Base-by-base conservation (phyloP, 768 basidiomycete genomes). In the Russula sp. region DNA sequence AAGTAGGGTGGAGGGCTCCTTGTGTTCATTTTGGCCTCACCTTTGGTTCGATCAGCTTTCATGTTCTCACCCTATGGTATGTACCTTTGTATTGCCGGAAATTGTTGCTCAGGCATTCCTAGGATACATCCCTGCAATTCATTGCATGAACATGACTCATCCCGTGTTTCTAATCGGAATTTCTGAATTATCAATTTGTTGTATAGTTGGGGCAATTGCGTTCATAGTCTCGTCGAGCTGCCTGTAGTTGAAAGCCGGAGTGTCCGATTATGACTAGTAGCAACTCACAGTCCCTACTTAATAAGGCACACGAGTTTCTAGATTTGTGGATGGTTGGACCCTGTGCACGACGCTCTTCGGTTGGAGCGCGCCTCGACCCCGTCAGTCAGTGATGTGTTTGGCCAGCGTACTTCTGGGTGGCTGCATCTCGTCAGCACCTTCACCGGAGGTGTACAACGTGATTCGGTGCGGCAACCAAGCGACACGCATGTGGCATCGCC, bases 51-150 rank as follows among this genome's bases (percentile, higher is more conserved):
- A 39, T 22, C 52, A 76, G 73, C 72, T 91, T 16, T 87, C 86
- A 8, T 86, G 84, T 63, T 89, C 89, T 16, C 89, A 90, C 66
- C 86, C 80, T 4, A 88, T 89, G 63, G 88, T 81, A 57, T 61
- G 75, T 72, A 11, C 18, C 8, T 16, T 31, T 37, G 31, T 35
- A 57, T 42, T 18, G 9, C 35, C 14, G 18, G 14, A 44, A 10
- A 47, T 22, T 34, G 40, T 48, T 57, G 20, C 57, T 50, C 14
- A 57, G 18, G 10, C 27, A 2, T 48, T 55, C 22, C 2, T 63
- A 76, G 75, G 74, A 75, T 27, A 73, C 72, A 10, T 69, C 67
- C 37, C 18, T 74, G 49, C 54, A 71, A 56, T 75, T 75, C 56
- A 72, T 75, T 14, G 72, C 71, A 37, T 74, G 55, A 70, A 44